phyloP scores from a whole-genome alignment of 208 protist genomes.

The Borovskyia barvae region DNA sequence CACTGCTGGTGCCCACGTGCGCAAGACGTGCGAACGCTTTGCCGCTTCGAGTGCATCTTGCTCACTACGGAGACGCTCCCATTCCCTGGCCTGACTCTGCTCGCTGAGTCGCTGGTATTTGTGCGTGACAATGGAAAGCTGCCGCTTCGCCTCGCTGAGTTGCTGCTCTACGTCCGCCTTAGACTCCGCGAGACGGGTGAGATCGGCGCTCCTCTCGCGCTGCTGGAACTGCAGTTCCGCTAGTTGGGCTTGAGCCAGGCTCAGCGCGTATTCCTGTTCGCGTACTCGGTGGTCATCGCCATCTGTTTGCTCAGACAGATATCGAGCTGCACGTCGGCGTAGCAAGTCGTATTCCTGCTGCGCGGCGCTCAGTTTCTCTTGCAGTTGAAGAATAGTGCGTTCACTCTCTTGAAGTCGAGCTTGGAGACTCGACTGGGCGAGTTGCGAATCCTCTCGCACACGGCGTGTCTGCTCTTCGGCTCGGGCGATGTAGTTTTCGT shows the following conservation, averaged over 20 bases:
- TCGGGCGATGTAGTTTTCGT: slow-evolving; percentile 68
- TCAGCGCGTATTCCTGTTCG: slow-evolving; percentile 43
- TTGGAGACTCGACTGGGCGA: slow-evolving; percentile 43
- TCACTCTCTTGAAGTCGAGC: slow-evolving; percentile 64
- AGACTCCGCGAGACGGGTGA: slow-evolving; percentile 24
- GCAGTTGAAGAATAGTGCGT: slow-evolving; percentile 29
- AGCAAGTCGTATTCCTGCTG: slow-evolving; percentile 79
- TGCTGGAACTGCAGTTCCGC: slow-evolving; percentile 35
- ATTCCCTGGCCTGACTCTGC: slow-evolving; percentile 37
- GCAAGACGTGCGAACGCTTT: neutral
- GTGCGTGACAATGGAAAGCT: slow-evolving; percentile 31
- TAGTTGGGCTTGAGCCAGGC: slow-evolving; percentile 30
- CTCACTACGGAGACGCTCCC: slow-evolving; percentile 28
- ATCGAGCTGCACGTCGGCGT: slow-evolving; percentile 34
- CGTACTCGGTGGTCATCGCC: slow-evolving; percentile 25
- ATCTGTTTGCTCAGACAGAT: slow-evolving; percentile 30
- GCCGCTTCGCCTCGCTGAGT: slow-evolving; percentile 28
- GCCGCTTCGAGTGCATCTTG: slow-evolving; percentile 11
- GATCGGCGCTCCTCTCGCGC: slow-evolving; percentile 23
- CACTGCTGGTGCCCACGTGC: no score
- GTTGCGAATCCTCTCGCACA: slow-evolving; percentile 45
- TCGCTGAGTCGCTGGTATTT: slow-evolving; percentile 42
- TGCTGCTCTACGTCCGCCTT: slow-evolving; percentile 30
- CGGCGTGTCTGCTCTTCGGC: slow-evolving; percentile 59
- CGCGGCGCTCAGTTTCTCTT: slow-evolving; percentile 38